Percentiles rank a stretch among this genome's conserved stretches.
phyloP scores from a whole-genome alignment of 2,329 filamentous ascomycete species.

The Amauroascus verrucosus region DNA sequence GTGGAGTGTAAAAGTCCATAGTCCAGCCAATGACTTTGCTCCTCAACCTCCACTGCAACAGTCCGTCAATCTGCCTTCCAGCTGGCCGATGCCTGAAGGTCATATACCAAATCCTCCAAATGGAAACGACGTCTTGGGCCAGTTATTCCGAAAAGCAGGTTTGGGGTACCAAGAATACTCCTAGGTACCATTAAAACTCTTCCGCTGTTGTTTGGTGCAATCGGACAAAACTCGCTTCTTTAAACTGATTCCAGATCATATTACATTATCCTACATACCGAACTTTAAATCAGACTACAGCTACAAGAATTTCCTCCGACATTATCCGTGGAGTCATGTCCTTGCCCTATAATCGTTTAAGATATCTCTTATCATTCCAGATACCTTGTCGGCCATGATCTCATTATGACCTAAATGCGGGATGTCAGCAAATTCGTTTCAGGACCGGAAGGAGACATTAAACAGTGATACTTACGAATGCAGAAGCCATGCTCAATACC shows the following conservation, averaged over 20 bases:
- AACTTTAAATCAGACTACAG: neutral
- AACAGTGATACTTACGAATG: constrained; percentile 34
- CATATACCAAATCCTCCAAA: neutral
- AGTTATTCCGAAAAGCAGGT: constrained; percentile 32
- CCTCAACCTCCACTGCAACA: constrained; percentile 2
- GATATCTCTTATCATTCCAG: constrained; percentile 40
- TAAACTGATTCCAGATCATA: neutral
- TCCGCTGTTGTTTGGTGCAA: neutral
- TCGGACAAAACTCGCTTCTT: neutral
- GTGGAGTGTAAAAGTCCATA: constrained; percentile 42
- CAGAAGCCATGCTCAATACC: constrained; percentile 52
- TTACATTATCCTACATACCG: constrained; percentile 8
- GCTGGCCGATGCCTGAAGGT: neutral
- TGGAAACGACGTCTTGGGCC: constrained; percentile 13
- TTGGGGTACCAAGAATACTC: constrained; percentile 10
- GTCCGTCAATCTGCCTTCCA: neutral
- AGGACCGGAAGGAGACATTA: neutral
- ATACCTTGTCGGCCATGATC: constrained; percentile 44
- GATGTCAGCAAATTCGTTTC: constrained; percentile 4
- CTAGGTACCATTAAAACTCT: neutral
- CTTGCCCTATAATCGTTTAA: constrained; percentile 13
- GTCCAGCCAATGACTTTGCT: constrained; percentile 17
- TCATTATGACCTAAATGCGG: constrained; percentile 31
- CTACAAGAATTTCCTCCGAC: neutral
- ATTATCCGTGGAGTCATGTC: constrained; percentile 6